phyloP scores from a whole-genome alignment of 2,329 filamentous ascomycete species.

The Diplocarpon mali region DNA sequence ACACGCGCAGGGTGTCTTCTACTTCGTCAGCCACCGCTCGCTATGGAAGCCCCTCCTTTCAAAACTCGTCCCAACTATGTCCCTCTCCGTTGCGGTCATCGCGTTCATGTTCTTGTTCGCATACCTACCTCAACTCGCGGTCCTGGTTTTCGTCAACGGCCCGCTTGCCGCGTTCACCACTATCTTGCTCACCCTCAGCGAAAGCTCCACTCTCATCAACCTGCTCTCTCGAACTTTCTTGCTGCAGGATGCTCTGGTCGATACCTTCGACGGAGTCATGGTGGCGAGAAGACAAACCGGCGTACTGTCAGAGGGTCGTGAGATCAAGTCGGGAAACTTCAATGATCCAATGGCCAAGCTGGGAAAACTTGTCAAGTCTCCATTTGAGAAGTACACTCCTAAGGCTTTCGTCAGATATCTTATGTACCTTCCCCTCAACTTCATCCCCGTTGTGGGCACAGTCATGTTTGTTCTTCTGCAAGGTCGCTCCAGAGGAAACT shows the following conservation, averaged over 20 bases:
- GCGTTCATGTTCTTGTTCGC: slow-evolving; percentile 78
- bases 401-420: slow-evolving; percentile 51
- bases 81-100: slow-evolving; percentile 62
- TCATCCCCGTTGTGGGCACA: slow-evolving; percentile 83
- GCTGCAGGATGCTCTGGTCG: slow-evolving; percentile 70
- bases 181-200: slow-evolving; percentile 53
- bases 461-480: slow-evolving; percentile 69
- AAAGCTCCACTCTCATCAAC: slow-evolving; percentile 48
- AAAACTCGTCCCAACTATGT: slow-evolving; percentile 48
- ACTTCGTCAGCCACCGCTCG: slow-evolving; percentile 43
- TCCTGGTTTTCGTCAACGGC: slow-evolving; percentile 77
- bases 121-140: slow-evolving; percentile 72
- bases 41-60: slow-evolving; percentile 49
- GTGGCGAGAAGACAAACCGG: slow-evolving; percentile 38
- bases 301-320: slow-evolving; percentile 64
- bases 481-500: slow-evolving; percentile 33
- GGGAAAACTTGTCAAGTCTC: slow-evolving; percentile 45
- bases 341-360: slow-evolving; percentile 42
- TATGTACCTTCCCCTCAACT: slow-evolving; percentile 83
- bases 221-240: slow-evolving; percentile 57
- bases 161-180: slow-evolving; percentile 68
- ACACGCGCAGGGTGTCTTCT: slow-evolving; percentile 41
- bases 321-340: slow-evolving; percentile 49
- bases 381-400: slow-evolving; percentile 45
- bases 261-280: slow-evolving; percentile 75